These are phyloP conservation scores for Mucor circinelloides DNA, from an alignment of 371 early-diverging fungal genomes.

Conservation along the genomic window DNA sequence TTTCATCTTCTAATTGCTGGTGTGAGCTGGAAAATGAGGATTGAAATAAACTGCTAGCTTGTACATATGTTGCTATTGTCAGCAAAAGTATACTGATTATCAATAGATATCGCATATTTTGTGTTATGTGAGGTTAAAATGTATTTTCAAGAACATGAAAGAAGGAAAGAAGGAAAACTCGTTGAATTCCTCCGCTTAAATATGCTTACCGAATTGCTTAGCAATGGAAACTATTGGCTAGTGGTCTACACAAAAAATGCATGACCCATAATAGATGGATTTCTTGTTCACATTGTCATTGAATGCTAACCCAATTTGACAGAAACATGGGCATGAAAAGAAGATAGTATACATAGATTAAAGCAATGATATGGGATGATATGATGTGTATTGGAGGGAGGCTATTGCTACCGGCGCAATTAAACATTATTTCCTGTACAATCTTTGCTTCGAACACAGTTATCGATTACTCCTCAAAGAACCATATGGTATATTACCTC, in stretches of 20 bases:
- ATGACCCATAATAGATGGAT: background rate
- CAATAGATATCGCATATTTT: background rate
- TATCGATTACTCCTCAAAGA: no score
- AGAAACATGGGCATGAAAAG: no score
- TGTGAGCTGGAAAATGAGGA: constrained; percentile 28
- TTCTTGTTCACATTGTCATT: background rate
- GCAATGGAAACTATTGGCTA: background rate
- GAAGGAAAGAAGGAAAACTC: background rate
- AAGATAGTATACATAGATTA: no score
- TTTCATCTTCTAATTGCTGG: constrained; percentile 68
- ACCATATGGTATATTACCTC: no score
- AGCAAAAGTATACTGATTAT: background rate
- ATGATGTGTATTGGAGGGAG: no score
- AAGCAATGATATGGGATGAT: no score
- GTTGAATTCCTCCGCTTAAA: background rate
- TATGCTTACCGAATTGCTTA: background rate
- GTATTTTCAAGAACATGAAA: background rate
- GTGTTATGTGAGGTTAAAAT: background rate
- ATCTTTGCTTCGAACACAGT: no score
- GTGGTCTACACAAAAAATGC: background rate
- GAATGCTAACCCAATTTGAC: background rate
- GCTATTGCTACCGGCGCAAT: no score
- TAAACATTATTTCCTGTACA: no score
- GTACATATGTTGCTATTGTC: background rate
- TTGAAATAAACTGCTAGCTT: background rate